A percentile compares a stretch with the other conserved stretches of the same genome.
Conservation (phyloP, 257 asterid genomes). For the Anisodus acutangulus region DNA sequence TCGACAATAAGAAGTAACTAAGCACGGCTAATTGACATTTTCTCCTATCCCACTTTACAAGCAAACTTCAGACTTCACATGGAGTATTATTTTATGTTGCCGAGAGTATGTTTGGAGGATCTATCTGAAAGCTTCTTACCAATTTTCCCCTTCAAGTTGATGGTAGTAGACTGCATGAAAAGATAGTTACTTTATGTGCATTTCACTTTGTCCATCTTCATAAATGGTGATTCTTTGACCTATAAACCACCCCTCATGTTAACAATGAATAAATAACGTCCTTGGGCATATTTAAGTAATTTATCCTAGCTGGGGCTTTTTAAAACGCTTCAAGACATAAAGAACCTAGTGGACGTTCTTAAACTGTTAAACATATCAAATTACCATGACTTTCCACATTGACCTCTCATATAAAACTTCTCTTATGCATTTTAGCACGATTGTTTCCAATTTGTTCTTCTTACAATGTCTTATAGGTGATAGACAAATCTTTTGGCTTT, state of each 20-base stretch:
- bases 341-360: constrained; percentile 8
- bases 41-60: not conserved
- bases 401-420: constrained; percentile 12
- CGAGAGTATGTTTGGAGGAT: not conserved
- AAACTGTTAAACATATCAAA: constrained; percentile 21
- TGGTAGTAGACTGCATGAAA: constrained; percentile 6
- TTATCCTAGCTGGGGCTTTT: not conserved
- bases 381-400: not conserved
- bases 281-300: not conserved
- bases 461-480: constrained; percentile 55
- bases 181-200: not conserved
- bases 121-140: not conserved
- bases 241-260: too few relatives aligned
- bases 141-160: constrained; percentile 8
- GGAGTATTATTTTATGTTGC: not conserved
- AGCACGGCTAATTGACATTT: not conserved
- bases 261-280: too few relatives aligned
- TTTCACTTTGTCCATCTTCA: not conserved
- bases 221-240: too few relatives aligned
- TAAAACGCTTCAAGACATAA: not conserved
- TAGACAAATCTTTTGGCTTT: constrained; percentile 97
- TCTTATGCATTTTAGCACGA: not conserved
- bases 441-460: not conserved
- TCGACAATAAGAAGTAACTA: not conserved
- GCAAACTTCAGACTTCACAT: not conserved